These are phyloP conservation scores for Fragaria ananassa DNA, from an alignment of 306 rosid genomes.

Conservation along the genomic window DNA sequence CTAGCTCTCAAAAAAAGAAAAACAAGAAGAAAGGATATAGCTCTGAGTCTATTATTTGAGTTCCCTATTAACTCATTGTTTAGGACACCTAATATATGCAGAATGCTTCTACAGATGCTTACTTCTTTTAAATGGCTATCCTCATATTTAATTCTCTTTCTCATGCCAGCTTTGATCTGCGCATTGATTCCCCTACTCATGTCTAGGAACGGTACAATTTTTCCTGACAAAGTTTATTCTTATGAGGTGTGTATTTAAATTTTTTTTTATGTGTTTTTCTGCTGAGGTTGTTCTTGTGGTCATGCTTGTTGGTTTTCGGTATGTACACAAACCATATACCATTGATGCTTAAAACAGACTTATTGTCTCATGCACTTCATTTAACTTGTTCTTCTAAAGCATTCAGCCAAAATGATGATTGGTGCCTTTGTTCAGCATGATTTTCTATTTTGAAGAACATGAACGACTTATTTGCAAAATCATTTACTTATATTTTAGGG, in stretches of 20 bases:
- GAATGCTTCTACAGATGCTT: background rate
- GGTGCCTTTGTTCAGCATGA: too few relatives aligned
- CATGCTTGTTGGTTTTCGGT: background rate
- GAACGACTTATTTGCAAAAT: too few relatives aligned
- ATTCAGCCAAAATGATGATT: too few relatives aligned
- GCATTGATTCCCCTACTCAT: conserved; percentile 85
- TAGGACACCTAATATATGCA: background rate
- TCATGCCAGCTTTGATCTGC: conserved; percentile 83
- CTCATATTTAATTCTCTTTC: conserved; percentile 20
- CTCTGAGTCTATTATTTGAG: conserved; percentile 14
- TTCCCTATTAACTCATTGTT: conserved; percentile 16
- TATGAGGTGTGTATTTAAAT: conserved; percentile 53
- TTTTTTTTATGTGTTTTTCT: conserved; percentile 17
- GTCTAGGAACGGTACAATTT: conserved; percentile 79
- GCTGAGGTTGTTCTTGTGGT: background rate
- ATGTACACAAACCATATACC: background rate
- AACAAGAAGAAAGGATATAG: background rate
- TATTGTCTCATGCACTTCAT: background rate
- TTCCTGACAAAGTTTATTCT: conserved; percentile 76
- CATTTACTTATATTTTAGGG: background rate
- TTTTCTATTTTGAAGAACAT: too few relatives aligned
- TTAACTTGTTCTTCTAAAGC: background rate
- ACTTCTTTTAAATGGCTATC: conserved; percentile 23
- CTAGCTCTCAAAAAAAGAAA: background rate
- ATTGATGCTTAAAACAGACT: background rate